These are phyloP conservation scores for Ophiostoma ulmi DNA, from an alignment of 2,329 filamentous ascomycete species.

Conservation along the genomic window DNA sequence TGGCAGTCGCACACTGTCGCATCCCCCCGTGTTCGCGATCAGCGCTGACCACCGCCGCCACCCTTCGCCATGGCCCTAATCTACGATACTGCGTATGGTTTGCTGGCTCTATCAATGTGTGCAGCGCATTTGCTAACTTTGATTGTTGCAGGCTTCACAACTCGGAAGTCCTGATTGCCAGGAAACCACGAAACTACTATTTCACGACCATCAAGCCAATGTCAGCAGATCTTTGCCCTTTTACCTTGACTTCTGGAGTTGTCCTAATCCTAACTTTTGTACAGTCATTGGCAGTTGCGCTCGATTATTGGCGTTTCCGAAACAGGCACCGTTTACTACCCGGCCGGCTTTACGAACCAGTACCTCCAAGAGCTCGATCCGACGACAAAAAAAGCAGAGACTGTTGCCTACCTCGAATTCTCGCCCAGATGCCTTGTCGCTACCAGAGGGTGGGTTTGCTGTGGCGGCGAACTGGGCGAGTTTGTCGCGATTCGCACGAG, in stretches of 20 bases:
- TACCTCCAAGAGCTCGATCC: conserved; percentile 65
- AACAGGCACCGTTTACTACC: conserved; percentile 76
- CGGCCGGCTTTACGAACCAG: conserved; percentile 62
- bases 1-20: conserved; percentile 12
- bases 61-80: conserved; percentile 9
- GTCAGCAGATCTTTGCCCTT: conserved; percentile 40
- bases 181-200: conserved; percentile 60
- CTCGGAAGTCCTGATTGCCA: conserved; percentile 57
- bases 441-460: conserved; percentile 80
- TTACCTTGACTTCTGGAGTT: background rate
- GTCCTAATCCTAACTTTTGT: background rate
- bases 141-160: background rate
- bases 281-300: conserved; percentile 79
- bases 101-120: background rate
- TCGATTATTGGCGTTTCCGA: conserved; percentile 81
- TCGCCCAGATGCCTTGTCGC: conserved; percentile 82
- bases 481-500: conserved; percentile 70
- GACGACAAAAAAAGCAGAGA: conserved; percentile 64
- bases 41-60: conserved; percentile 9
- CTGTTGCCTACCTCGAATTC: conserved; percentile 65
- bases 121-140: background rate
- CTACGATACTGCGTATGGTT: background rate
- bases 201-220: conserved; percentile 60
- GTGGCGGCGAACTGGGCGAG: conserved; percentile 81
- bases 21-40: conserved; percentile 6